phyloP scores from a whole-genome alignment of 2,329 filamentous ascomycete species.

The Cladophialophora exuberans region DNA sequence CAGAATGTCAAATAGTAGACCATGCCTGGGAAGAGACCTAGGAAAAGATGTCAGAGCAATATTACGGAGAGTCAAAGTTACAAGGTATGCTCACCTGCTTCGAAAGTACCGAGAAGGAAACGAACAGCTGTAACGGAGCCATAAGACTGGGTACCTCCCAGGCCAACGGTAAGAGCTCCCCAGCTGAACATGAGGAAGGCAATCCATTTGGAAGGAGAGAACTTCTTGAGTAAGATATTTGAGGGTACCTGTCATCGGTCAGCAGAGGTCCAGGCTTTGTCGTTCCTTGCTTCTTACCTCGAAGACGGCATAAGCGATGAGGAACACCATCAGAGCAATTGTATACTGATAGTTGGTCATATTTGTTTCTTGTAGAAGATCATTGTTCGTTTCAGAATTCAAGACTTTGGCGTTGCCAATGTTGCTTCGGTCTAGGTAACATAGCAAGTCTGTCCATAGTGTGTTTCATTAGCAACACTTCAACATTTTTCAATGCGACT shows the following conservation, averaged over 20 bases:
- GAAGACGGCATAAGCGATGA: slow-evolving; percentile 35
- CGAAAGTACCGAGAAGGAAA: slow-evolving; percentile 54
- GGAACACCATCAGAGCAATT: slow-evolving; percentile 50
- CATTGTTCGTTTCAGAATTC: slow-evolving; percentile 57
- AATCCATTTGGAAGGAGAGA: slow-evolving; percentile 28
- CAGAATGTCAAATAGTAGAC: slow-evolving; percentile 56
- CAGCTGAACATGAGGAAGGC: slow-evolving; percentile 31
- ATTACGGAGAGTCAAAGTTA: no score
- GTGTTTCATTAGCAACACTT: no score
- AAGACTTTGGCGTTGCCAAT: slow-evolving; percentile 39
- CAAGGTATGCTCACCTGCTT: no score
- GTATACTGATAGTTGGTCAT: slow-evolving; percentile 54
- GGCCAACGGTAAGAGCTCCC: slow-evolving; percentile 16
- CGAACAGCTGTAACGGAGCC: slow-evolving; percentile 49
- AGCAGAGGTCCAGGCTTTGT: no score
- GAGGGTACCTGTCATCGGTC: no score
- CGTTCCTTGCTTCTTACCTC: no score
- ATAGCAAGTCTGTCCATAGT: no score
- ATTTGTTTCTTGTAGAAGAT: slow-evolving; percentile 63
- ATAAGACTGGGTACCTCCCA: slow-evolving; percentile 39
- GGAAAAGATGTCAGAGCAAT: no score
- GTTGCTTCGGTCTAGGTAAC: slow-evolving; percentile 38
- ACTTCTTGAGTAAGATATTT: slow-evolving; percentile 34
- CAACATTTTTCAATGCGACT: no score
- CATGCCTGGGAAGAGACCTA: slow-evolving; percentile 47